These are phyloP conservation scores for Fennellomyces sp. DNA, from an alignment of 371 early-diverging fungal genomes.

Conservation along the genomic window DNA sequence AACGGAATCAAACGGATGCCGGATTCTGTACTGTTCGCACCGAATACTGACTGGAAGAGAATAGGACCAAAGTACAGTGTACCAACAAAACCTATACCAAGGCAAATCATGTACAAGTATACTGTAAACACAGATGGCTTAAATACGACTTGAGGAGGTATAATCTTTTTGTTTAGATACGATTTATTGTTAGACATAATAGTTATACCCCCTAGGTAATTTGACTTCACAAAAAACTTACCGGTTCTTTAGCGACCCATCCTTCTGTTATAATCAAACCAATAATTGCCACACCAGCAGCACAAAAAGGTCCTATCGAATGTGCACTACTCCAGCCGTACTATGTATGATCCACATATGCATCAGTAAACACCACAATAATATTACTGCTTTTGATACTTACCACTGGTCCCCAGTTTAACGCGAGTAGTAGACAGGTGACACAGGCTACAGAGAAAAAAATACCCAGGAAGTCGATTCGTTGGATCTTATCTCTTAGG, in stretches of 20 bases:
- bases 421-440: conserved; percentile 48
- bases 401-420: conserved; percentile 47
- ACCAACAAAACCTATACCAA: conserved; percentile 74
- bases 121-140: conserved; percentile 3
- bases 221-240: too few species aligned
- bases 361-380: not conserved
- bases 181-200: too few species aligned
- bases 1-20: conserved; percentile 46
- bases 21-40: conserved; percentile 34
- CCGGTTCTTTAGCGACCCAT: conserved; percentile 25
- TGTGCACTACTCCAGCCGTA: conserved; percentile 15
- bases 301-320: conserved; percentile 20
- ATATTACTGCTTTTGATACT: not conserved
- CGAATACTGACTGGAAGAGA: conserved; percentile 55
- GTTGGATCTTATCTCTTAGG: conserved; percentile 52
- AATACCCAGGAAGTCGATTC: conserved; percentile 61
- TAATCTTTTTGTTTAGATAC: too few species aligned
- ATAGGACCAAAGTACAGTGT: conserved; percentile 73
- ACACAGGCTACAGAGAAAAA: conserved; percentile 13
- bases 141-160: conserved; percentile 9
- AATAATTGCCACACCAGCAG: conserved; percentile 13
- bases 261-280: conserved; percentile 22
- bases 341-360: not conserved
- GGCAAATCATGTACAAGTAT: conserved; percentile 39
- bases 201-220: too few species aligned